Base-by-base conservation (phyloP, 2,329 filamentous ascomycete genomes). In the Xylariaceae sp. region DNA sequence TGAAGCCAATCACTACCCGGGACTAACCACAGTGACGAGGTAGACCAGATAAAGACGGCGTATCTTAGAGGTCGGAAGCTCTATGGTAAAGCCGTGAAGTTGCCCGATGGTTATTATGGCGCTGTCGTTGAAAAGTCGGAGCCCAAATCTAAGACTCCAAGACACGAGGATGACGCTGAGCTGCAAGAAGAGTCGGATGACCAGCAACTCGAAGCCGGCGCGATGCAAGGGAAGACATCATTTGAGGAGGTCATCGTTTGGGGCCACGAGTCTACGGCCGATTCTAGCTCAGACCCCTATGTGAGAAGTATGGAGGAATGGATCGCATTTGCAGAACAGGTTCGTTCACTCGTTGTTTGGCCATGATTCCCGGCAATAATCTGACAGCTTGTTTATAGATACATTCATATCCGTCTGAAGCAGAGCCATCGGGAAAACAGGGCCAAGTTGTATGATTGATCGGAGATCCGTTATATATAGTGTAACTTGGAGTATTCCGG, bases 61-160 rank as follows among this genome's bases (percentile, higher is more conserved):
- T 89, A 93, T 68, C 89, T 96, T 62, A 87, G 93, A 59, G 93
- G 93, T 32, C 85, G 91, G 47, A 93, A 89, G 69, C 80, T 97
- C 1, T 80, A 85, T 44, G 91, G 90, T 42, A 88, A 84, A 59
- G 68, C 77, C 1, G 73, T 95, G 2, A 77, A 79, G 2, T 71
- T 97, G 0, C 91, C 93, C 0, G 75, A 84, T n/a, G 82, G 84
- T 2, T 96, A 93, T 70, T 79, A 83, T 62, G 89, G 89, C 9
- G 72, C 89, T 0, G 76, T 91, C 1, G 79, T 83, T 37, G 77
- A 80, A 48, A 77, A 77, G 52, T 79, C 77, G 59, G 73, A 79
- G 21, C 71, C 61, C 20, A 73, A 79, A 21, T 71, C 61, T 20
- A 68, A 56, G 57, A 57, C 56, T 53, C 70, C 52, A 44, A 69